Conservation (phyloP, 2,329 filamentous ascomycete species). For the Chaetomium strumarium region DNA sequence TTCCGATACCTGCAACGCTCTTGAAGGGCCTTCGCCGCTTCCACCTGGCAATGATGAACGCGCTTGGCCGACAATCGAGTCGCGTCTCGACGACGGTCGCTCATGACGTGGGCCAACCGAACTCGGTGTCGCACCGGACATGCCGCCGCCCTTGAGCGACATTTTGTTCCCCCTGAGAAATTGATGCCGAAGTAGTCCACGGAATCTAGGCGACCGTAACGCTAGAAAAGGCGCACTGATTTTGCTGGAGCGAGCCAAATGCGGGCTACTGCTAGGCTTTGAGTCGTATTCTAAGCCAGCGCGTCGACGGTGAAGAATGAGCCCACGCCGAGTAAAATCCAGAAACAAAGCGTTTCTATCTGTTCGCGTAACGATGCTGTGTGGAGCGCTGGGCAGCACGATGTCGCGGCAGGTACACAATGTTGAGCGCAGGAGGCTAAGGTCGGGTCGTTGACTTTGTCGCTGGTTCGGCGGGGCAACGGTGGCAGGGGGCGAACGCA, state of each 20-base stretch:
- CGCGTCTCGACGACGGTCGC: not conserved
- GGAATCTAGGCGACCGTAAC: not conserved
- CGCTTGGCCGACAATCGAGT: slow-evolving; percentile 2
- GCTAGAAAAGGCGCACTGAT: not conserved
- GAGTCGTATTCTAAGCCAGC: no score
- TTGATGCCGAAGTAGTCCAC: not conserved
- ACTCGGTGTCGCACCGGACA: slow-evolving; percentile 8
- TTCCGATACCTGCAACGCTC: not conserved
- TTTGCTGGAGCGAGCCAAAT: no score
- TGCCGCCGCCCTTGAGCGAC: slow-evolving; percentile 22
- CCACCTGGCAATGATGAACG: slow-evolving; percentile 1
- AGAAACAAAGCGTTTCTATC: no score
- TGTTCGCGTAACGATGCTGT: no score
- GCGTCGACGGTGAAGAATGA: no score
- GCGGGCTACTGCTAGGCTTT: no score
- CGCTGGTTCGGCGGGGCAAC: slow-evolving; percentile 19
- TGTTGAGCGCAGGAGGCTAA: no score
- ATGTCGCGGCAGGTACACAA: no score
- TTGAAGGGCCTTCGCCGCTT: not conserved
- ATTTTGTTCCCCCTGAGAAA: not conserved
- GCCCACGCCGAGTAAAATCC: no score
- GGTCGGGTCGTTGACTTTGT: not conserved
- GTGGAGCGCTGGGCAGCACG: no score
- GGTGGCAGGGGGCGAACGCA: slow-evolving; percentile 4
- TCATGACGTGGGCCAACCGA: not conserved